Evolutionary conservation across 2,329 filamentous ascomycete genomes (phyloP).

Genomic region (Colletotrichum trifolii): DNA sequence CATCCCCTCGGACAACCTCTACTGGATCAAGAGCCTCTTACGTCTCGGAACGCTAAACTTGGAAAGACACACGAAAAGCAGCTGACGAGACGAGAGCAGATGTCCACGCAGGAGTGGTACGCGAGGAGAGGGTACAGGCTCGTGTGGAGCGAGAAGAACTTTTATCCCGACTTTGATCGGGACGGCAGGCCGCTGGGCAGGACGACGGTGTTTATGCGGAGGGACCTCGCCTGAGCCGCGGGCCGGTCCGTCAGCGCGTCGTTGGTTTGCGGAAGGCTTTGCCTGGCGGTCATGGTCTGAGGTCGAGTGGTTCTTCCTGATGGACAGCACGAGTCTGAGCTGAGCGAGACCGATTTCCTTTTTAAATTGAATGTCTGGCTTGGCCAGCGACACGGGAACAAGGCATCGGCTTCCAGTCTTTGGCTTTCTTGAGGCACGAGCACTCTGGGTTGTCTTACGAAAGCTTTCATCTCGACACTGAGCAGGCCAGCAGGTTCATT

Average conservation of each 20-base stretch:
- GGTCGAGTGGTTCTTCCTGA: no score
- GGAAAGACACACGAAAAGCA: no score
- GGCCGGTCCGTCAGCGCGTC: background rate
- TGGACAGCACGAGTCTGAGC: no score
- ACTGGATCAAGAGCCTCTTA: conserved; percentile 45
- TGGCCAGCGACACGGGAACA: no score
- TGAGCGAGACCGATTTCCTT: no score
- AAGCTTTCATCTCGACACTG: no score
- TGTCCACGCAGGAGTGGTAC: conserved; percentile 45
- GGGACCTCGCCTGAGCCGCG: conserved; percentile 4
- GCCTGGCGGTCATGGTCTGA: background rate
- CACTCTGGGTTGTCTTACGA: no score
- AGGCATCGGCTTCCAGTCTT: no score
- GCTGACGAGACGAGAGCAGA: conserved; percentile 29
- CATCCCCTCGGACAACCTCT: conserved; percentile 38
- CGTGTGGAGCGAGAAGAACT: conserved; percentile 38
- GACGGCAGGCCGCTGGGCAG: conserved; percentile 11
- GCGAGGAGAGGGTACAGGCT: conserved; percentile 42
- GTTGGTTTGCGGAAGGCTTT: background rate
- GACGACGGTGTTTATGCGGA: conserved; percentile 24
- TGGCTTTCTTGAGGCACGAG: no score
- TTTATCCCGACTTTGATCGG: conserved; percentile 31
- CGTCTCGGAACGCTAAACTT: background rate
- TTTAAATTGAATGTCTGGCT: no score
- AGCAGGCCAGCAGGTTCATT: no score